Conservation (phyloP, 768 basidiomycete species). For the Hirschioporus abietinus region DNA sequence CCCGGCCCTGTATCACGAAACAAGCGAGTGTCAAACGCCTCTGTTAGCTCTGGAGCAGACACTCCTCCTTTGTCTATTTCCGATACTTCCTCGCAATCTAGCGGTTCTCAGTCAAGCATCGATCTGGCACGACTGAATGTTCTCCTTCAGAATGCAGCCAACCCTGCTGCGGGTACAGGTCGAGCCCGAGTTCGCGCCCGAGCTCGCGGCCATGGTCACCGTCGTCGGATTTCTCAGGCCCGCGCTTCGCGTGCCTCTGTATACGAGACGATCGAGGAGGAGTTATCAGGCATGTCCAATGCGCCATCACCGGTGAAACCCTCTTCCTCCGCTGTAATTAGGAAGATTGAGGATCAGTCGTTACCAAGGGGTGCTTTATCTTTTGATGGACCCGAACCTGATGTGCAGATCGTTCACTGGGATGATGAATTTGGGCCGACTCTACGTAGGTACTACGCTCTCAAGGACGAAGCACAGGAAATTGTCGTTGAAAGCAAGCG, state of each 20-base stretch:
- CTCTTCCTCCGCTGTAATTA: conserved; percentile 8
- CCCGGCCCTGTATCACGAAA: conserved; percentile 39
- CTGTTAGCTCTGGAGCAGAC: conserved; percentile 55
- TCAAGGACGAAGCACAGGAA: conserved; percentile 61
- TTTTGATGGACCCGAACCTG: conserved; percentile 6
- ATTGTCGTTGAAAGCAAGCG: conserved; percentile 63
- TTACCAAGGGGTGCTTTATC: conserved; percentile 4
- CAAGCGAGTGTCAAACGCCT: conserved; percentile 59
- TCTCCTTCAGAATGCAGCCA: conserved; percentile 49
- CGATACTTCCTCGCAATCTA: conserved; percentile 62
- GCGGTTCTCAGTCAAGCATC: conserved; percentile 73
- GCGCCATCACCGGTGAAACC: conserved; percentile 21
- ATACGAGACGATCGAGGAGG: conserved; percentile 80
- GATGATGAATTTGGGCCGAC: conserved; percentile 65
- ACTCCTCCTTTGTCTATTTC: conserved; percentile 68
- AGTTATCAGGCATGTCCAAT: conserved; percentile 33
- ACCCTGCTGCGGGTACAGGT: conserved; percentile 40
- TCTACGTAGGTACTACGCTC: conserved; percentile 61
- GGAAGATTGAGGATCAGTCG: conserved; percentile 8
- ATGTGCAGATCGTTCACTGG: conserved; percentile 32
- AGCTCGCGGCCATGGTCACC: conserved; percentile 62
- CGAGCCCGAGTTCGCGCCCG: conserved; percentile 42
- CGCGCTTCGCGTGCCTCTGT: conserved; percentile 61
- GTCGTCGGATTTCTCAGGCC: conserved; percentile 61
- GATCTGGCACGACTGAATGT: conserved; percentile 59